Evolutionary conservation across 371 early-diverging fungal species (phyloP), one percentile per base, ranked within the genome.

Genomic region (Mucor irregularis): DNA sequence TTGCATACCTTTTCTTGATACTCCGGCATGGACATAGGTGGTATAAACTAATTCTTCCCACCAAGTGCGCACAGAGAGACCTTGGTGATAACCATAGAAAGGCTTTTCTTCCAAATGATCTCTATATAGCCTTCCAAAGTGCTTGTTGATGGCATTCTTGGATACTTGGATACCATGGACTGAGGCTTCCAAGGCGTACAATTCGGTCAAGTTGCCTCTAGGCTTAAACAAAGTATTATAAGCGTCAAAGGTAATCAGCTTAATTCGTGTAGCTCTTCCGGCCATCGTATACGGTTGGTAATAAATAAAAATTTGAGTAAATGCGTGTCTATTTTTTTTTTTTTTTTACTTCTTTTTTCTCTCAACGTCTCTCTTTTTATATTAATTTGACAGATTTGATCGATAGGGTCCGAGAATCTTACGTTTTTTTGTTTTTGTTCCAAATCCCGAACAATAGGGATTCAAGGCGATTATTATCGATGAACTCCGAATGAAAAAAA

Each of bases 201-300:
- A 10, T 16, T 57, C 56, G 19, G 67, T 58, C 6, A 66, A 30
- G 19, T 64, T 66, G 16, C 73, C 70, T 57, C 49, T 61, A 16
- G 68, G 73, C 39, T 68, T 73, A 34, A 69, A 73, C 4, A 72
- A 56, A 0, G 76, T 76, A 43, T 73, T 69, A 31, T 66, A 76
- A 4, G 76, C 76, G 43, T 72, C 76, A 55, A 76, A 73, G 0
- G 76, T 70, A 50, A 73, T 58, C 8, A 69, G 55, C 34, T 53
- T 56, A 13, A 71, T 63, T 26, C 61, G 43, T 24, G 57, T 61
- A 30, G 46, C 31, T 49, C 40, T 42, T 25, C 40, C 31, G 6
- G 54, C 40, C 43, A 54, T 39, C 26, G 38, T 38, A 37, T 37
- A 37, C 24, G n/a, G 45, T 26, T 4, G 17, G 22, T 43, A 17